Conservation (phyloP, 495 filamentous ascomycete species). For the Penicillium soppii region DNA sequence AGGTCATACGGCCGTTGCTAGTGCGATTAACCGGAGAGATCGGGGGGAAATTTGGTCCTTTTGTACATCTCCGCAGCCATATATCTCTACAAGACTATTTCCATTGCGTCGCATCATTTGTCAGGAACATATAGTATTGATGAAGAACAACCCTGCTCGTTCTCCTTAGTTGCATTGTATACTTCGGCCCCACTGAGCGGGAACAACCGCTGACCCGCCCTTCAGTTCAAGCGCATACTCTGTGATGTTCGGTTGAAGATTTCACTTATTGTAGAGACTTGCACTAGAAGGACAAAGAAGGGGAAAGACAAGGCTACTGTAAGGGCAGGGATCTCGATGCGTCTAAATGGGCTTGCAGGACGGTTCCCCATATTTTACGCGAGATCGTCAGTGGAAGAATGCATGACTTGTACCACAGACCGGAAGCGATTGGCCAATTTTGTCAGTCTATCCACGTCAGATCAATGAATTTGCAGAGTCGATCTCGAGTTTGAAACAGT, state of each 20-base stretch:
- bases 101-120: too few relatives aligned
- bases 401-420: neutral
- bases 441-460: neutral
- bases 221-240: neutral
- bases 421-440: neutral
- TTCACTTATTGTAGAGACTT: neutral
- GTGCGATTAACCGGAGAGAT: neutral
- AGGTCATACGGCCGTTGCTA: neutral
- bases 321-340: neutral
- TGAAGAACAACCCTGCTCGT: neutral
- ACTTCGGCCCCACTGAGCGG: slow-evolving; percentile 5
- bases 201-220: slow-evolving; percentile 6
- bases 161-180: slow-evolving; percentile 1
- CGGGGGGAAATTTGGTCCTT: neutral
- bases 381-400: slow-evolving; percentile 1
- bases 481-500: neutral
- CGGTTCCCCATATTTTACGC: slow-evolving; percentile 3
- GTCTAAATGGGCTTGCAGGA: neutral
- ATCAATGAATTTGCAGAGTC: slow-evolving; percentile 6
- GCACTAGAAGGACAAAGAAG: neutral
- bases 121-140: neutral
- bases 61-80: neutral
- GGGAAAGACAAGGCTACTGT: neutral
- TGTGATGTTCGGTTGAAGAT: neutral
- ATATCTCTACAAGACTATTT: too few relatives aligned